Percentiles rank a stretch among this genome's conserved stretches.
These are phyloP conservation scores for Ganoderma leucocontextum DNA, from an alignment of 1,284 basidiomycete genomes.

Conservation along the genomic window DNA sequence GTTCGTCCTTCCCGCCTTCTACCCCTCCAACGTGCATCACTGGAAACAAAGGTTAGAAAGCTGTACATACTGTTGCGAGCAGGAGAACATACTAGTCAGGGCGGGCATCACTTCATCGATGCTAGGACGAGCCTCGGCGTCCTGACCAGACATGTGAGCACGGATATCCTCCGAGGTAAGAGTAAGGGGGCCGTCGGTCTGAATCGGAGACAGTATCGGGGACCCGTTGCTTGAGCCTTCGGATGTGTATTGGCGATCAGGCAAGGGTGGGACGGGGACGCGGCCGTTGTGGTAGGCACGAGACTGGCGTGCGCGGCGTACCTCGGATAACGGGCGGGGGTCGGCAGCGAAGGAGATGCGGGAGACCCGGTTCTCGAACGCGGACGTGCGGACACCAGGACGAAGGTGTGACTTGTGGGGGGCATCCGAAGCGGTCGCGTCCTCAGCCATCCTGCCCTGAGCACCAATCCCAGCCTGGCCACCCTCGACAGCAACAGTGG, in stretches of 20 bases:
- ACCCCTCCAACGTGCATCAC: slow-evolving; percentile 69
- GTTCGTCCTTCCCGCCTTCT: slow-evolving; percentile 47
- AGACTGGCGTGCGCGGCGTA: slow-evolving; percentile 55
- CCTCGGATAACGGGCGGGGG: slow-evolving; percentile 66
- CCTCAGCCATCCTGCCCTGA: slow-evolving; percentile 37
- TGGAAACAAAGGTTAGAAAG: slow-evolving; percentile 35
- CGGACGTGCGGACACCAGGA: slow-evolving; percentile 51
- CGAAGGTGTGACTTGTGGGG: slow-evolving; percentile 62
- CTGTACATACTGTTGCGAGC: not conserved
- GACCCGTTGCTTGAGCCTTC: slow-evolving; percentile 45
- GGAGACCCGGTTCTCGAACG: slow-evolving; percentile 53
- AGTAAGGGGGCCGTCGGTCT: slow-evolving; percentile 69
- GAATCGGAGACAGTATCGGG: slow-evolving; percentile 65
- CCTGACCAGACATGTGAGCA: slow-evolving; percentile 43
- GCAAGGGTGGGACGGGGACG: slow-evolving; percentile 56
- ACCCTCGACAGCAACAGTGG: slow-evolving; percentile 55
- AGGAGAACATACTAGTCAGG: slow-evolving; percentile 57
- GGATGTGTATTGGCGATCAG: slow-evolving; percentile 49
- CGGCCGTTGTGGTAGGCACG: slow-evolving; percentile 63
- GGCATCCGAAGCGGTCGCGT: slow-evolving; percentile 35
- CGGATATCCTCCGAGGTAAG: slow-evolving; percentile 75
- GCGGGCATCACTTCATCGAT: slow-evolving; percentile 71
- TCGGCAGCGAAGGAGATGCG: slow-evolving; percentile 79
- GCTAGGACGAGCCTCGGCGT: slow-evolving; percentile 40
- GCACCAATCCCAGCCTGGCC: slow-evolving; percentile 55